These are phyloP conservation scores for Lupinus albus DNA, from an alignment of 306 rosid genomes.

Conservation along the genomic window DNA sequence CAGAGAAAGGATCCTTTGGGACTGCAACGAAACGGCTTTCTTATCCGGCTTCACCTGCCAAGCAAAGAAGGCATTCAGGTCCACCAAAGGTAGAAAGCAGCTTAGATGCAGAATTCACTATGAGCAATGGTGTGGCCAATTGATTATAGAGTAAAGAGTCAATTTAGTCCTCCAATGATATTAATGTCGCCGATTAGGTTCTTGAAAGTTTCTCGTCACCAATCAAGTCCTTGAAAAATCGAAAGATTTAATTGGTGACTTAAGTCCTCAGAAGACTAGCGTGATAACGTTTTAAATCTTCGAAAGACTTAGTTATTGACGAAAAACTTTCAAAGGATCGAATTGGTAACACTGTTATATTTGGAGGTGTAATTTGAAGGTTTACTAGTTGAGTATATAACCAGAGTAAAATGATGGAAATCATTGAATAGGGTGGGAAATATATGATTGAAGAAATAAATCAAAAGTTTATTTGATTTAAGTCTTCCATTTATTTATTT, in stretches of 20 bases:
- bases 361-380: too few relatives aligned
- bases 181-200: too few relatives aligned
- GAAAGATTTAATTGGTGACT: too few relatives aligned
- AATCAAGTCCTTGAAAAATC: too few relatives aligned
- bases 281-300: too few relatives aligned
- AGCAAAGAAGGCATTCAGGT: conserved; percentile 74
- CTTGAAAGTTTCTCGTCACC: too few relatives aligned
- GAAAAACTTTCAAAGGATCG: too few relatives aligned
- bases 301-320: too few relatives aligned
- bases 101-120: conserved; percentile 51
- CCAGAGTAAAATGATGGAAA: conserved; percentile 35
- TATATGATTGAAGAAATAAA: conserved; percentile 39
- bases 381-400: conserved; percentile 28
- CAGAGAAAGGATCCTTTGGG: conserved; percentile 62
- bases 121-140: conserved; percentile 49
- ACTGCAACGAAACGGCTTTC: conserved; percentile 78
- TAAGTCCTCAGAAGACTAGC: too few relatives aligned
- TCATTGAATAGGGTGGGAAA: conserved; percentile 42
- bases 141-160: too few relatives aligned
- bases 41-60: conserved; percentile 75
- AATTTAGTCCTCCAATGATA: too few relatives aligned
- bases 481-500: conserved; percentile 47
- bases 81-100: conserved; percentile 74
- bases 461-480: conserved; percentile 44
- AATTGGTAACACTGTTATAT: too few relatives aligned